Evolutionary conservation across 805 yeast genomes (phyloP), one percentile per base, ranked within the genome.

Genomic region (Jamesozyma rosinii): DNA sequence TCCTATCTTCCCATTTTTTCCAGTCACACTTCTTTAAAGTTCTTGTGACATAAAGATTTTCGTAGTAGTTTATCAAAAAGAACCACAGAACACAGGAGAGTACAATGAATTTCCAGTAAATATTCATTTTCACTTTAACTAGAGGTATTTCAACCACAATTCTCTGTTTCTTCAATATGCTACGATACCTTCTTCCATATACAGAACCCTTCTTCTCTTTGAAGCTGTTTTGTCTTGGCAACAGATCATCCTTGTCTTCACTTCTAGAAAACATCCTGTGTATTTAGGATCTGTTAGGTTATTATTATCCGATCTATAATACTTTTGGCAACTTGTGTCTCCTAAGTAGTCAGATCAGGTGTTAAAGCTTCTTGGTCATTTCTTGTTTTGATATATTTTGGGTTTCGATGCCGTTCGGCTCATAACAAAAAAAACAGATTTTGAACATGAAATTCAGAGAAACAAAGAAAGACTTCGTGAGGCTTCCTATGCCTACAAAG

Each of bases 1-100:
- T 46, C 85, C 86, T 79, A 4, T 61, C 37, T 50, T 81, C 87
- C 89, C 90, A 83, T 0, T 58, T 59, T 2, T 62, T 53, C 95
- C 95, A 88, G 4, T 62, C 50, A 54, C 88, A 82, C 24, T 57
- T 46, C 6, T 57, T 49, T 15, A 81, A 61, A 0, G 75, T 70
- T 17, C 61, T 51, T 41, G 59, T 63, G 1, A 79, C 79, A 9
- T 65, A 68, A 3, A 67, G 53, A 45, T 83, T 63, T 53, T 83
- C 89, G 46, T 69, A 71, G 54, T 76, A 74, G 44, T 72, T 71
- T 10, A 79, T 61, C 15, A 70, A 44, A 1, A 63, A 34, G 1
- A 69, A 33, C 81, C 84, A 78, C 1, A 66, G 17, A 0, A 65
- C 10, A 6, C 61, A 48, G 11, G 60, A 42, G 3, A 52, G 33